A percentile compares a stretch with the other conserved stretches of the same genome.
Evolutionary conservation across 2,329 filamentous ascomycete species (phyloP).

Genomic region (Escovopsis sp.): DNA sequence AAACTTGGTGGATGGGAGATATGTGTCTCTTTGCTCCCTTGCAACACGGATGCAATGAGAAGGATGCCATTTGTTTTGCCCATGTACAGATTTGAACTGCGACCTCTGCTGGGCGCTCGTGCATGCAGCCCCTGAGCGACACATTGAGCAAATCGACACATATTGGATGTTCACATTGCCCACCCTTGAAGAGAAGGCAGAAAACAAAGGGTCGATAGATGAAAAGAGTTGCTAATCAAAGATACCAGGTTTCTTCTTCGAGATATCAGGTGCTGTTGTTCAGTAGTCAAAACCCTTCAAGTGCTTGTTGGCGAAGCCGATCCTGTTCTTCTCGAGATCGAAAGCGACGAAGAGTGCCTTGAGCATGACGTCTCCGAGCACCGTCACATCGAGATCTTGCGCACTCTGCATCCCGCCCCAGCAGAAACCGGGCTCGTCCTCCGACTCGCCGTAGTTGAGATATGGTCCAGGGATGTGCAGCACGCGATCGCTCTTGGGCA

Average conservation of each 20-base stretch:
- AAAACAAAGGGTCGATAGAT: too few relatives aligned
- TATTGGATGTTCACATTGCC: too few relatives aligned
- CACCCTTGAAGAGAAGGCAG: too few relatives aligned
- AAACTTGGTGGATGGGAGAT: too few relatives aligned
- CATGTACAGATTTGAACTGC: too few relatives aligned
- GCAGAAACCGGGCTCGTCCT: constrained; percentile 40
- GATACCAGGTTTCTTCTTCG: not conserved
- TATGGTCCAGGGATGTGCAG: constrained; percentile 39
- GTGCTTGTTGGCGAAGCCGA: constrained; percentile 31
- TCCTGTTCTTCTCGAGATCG: constrained; percentile 30
- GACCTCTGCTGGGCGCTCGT: too few relatives aligned
- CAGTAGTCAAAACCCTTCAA: not conserved
- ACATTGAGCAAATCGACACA: too few relatives aligned
- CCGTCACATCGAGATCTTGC: constrained; percentile 34
- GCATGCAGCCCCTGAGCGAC: too few relatives aligned
- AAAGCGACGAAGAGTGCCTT: constrained; percentile 67
- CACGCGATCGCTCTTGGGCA: constrained; percentile 34
- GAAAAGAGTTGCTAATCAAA: too few relatives aligned
- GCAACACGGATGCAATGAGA: too few relatives aligned
- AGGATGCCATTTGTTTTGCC: too few relatives aligned
- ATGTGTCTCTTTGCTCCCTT: too few relatives aligned
- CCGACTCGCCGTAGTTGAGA: constrained; percentile 38
- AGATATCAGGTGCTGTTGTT: not conserved
- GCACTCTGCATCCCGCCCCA: constrained; percentile 61
- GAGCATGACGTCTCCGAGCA: constrained; percentile 67